phyloP scores from a whole-genome alignment of 805 yeast species.

The Candida palmyrensis region DNA sequence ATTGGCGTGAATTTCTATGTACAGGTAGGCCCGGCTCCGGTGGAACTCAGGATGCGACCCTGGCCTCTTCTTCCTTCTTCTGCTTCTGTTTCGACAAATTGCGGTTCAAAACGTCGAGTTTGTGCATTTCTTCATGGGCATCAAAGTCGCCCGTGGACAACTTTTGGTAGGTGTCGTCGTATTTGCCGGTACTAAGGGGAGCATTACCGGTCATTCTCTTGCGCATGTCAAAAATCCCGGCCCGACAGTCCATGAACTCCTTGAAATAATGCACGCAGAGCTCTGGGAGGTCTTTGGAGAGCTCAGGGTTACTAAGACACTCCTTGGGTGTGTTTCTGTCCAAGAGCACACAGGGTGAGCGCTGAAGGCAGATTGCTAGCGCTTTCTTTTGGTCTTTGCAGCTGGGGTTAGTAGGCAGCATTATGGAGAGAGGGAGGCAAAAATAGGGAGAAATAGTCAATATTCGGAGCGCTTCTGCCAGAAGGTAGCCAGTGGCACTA shows the following conservation, averaged over 20 bases:
- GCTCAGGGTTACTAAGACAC: slow-evolving; percentile 76
- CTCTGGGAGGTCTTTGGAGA: slow-evolving; percentile 76
- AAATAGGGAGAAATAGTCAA: no score
- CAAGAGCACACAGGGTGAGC: slow-evolving; percentile 93
- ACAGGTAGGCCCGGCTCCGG: no score
- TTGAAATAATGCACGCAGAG: slow-evolving; percentile 79
- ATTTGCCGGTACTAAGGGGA: slow-evolving; percentile 86
- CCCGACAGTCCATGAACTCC: slow-evolving; percentile 84
- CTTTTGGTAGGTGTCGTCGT: slow-evolving; percentile 80
- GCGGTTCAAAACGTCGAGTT: slow-evolving; percentile 58
- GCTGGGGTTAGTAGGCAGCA: slow-evolving; percentile 37
- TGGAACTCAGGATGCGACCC: no score
- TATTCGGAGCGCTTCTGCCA: no score
- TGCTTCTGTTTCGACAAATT: slow-evolving; percentile 29
- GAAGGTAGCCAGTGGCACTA: no score
- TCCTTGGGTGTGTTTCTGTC: slow-evolving; percentile 87
- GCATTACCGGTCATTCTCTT: slow-evolving; percentile 93
- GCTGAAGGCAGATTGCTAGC: slow-evolving; percentile 91
- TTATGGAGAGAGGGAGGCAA: no score
- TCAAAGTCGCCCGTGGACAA: slow-evolving; percentile 78
- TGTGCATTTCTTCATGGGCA: slow-evolving; percentile 73
- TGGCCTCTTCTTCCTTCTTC: slow-evolving; percentile 29
- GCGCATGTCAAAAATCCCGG: slow-evolving; percentile 87
- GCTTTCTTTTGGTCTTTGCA: slow-evolving; percentile 93
- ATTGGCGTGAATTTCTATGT: no score